Percentiles rank a stretch among this genome's conserved stretches.
Evolutionary conservation across 495 filamentous ascomycete species (phyloP).

Genomic region (Cercophora newfieldiana): DNA sequence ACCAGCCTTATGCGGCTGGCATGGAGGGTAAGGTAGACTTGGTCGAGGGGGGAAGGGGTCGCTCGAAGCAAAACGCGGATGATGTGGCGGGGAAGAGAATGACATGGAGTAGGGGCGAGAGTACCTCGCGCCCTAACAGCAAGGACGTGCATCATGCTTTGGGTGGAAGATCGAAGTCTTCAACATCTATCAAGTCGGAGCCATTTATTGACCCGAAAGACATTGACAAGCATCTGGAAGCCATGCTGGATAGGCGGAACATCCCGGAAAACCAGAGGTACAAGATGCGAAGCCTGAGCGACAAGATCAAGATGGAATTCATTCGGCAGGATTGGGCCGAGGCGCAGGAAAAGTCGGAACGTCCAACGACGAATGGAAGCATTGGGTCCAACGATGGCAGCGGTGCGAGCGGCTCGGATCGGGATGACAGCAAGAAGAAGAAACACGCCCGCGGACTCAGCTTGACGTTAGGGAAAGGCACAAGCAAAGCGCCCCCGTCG

Average conservation of each 20-base stretch:
- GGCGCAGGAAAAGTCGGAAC: slow-evolving; percentile 46
- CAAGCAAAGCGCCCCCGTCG: slow-evolving; percentile 39
- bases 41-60: background rate
- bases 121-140: slow-evolving; percentile 10
- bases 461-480: slow-evolving; percentile 68
- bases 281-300: slow-evolving; percentile 86
- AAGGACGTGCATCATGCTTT: slow-evolving; percentile 19
- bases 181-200: slow-evolving; percentile 31
- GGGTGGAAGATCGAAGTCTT: slow-evolving; percentile 30
- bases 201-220: slow-evolving; percentile 46
- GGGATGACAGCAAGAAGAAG: slow-evolving; percentile 51
- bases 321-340: slow-evolving; percentile 83
- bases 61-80: slow-evolving; percentile 12
- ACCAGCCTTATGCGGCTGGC: slow-evolving; percentile 24
- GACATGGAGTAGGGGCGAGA: slow-evolving; percentile 28
- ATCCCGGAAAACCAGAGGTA: slow-evolving; percentile 91
- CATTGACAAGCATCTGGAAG: slow-evolving; percentile 59
- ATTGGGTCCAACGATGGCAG: slow-evolving; percentile 26
- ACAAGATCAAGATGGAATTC: slow-evolving; percentile 91
- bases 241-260: slow-evolving; percentile 78
- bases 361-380: slow-evolving; percentile 38
- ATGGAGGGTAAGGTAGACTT: slow-evolving; percentile 11
- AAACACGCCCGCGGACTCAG: slow-evolving; percentile 72
- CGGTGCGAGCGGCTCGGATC: slow-evolving; percentile 17
- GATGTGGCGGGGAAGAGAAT: slow-evolving; percentile 20